Evolutionary conservation across 108 stramenopile genomes (phyloP).

Genomic region (Pseudonitzschia multiseries): DNA sequence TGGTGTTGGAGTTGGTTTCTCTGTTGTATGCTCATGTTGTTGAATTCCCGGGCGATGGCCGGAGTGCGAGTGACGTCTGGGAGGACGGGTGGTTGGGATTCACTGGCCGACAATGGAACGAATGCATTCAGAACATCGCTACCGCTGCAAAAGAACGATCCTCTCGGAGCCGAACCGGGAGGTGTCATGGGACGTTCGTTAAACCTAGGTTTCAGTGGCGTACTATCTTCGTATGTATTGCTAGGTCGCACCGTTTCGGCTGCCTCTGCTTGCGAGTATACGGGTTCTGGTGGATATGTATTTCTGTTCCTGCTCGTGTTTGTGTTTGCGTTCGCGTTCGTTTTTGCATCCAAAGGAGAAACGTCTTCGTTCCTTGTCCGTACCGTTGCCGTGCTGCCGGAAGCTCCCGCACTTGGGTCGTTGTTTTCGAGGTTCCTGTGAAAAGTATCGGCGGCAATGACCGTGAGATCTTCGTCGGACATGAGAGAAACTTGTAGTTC

Average conservation of each 20-base stretch:
- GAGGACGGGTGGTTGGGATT: slow-evolving; percentile 13
- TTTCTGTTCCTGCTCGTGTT: background rate
- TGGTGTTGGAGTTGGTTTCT: slow-evolving; percentile 38
- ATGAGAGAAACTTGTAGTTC: slow-evolving; percentile 67
- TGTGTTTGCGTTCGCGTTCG: too few species aligned
- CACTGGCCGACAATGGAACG: slow-evolving; percentile 13
- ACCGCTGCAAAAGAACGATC: slow-evolving; percentile 32
- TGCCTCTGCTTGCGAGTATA: background rate
- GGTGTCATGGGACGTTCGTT: slow-evolving; percentile 39
- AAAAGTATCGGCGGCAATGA: slow-evolving; percentile 48
- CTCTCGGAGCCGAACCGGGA: slow-evolving; percentile 18
- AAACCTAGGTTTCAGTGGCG: slow-evolving; percentile 35
- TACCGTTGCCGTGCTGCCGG: background rate
- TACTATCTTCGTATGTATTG: slow-evolving; percentile 26
- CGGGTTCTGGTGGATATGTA: background rate
- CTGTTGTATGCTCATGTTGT: slow-evolving; percentile 14
- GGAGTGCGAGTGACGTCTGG: slow-evolving; percentile 19
- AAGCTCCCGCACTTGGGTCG: slow-evolving; percentile 4
- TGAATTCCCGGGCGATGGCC: slow-evolving; percentile 32
- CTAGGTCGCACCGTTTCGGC: slow-evolving; percentile 9
- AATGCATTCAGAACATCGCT: slow-evolving; percentile 35
- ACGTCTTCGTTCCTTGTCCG: slow-evolving; percentile 4
- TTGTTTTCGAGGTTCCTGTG: slow-evolving; percentile 24
- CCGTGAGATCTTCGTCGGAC: slow-evolving; percentile 71
- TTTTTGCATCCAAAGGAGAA: slow-evolving; percentile 4